A percentile compares a stretch with the other conserved stretches of the same genome.
These are phyloP conservation scores for Tremella fuciformis DNA, from an alignment of 768 basidiomycete species.

Conservation along the genomic window DNA sequence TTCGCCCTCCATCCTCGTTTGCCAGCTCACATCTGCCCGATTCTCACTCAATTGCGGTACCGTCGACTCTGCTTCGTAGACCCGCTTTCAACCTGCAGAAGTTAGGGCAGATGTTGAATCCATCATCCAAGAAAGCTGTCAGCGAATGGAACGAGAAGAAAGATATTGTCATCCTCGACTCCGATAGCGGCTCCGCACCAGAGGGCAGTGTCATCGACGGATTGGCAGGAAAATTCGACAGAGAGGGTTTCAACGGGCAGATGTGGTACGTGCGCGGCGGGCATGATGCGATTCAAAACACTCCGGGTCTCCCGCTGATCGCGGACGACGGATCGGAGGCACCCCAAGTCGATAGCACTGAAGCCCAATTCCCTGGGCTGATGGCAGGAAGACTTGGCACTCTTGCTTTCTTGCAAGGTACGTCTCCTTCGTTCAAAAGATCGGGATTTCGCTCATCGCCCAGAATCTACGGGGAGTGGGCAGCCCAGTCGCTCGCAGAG, in stretches of 20 bases:
- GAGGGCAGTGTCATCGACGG: constrained; percentile 56
- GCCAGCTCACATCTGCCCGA: constrained; percentile 63
- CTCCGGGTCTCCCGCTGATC: constrained; percentile 53
- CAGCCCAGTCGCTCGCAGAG: constrained; percentile 6
- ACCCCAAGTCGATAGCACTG: neutral
- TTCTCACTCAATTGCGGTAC: constrained; percentile 82
- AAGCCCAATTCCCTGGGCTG: constrained; percentile 4
- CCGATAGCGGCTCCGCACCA: constrained; percentile 64
- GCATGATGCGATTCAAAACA: constrained; percentile 55
- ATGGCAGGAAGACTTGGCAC: constrained; percentile 41
- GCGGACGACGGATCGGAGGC: constrained; percentile 2
- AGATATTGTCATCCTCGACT: constrained; percentile 79
- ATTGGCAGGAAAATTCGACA: constrained; percentile 53
- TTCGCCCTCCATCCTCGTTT: constrained; percentile 77
- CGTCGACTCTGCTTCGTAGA: constrained; percentile 88
- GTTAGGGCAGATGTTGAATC: constrained; percentile 76
- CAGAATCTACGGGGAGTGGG: constrained; percentile 33
- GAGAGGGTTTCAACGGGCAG: constrained; percentile 59
- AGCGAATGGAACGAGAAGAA: constrained; percentile 25
- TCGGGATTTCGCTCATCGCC: neutral
- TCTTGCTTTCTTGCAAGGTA: constrained; percentile 53
- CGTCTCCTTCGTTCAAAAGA: neutral
- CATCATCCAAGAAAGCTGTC: constrained; percentile 45
- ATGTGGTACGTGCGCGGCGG: constrained; percentile 81
- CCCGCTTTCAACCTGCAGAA: constrained; percentile 78